These are phyloP conservation scores for Paramicrosporidium saccamoebae DNA, from an alignment of 371 early-diverging fungal species.

Conservation along the genomic window DNA sequence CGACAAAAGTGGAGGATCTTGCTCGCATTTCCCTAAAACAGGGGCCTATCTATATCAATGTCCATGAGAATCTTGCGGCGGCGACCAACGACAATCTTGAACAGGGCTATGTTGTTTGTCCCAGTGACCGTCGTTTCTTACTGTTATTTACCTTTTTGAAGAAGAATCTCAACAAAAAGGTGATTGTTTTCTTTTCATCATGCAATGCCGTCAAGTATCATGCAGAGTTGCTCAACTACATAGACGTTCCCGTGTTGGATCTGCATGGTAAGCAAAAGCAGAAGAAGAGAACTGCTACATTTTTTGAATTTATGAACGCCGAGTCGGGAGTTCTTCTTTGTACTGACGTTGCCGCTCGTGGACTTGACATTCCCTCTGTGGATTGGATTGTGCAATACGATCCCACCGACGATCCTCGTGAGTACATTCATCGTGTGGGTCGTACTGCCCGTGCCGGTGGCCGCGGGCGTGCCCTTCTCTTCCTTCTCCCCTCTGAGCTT, in stretches of 20 bases:
- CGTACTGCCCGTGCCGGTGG: constrained; percentile 87
- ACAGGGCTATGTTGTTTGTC: constrained; percentile 81
- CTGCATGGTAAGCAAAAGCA: constrained; percentile 81
- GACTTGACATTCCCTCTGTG: constrained; percentile 87
- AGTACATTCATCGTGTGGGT: constrained; percentile 95
- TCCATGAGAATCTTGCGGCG: constrained; percentile 53
- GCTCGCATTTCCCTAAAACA: constrained; percentile 74
- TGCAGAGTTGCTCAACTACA: constrained; percentile 74
- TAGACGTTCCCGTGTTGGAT: constrained; percentile 80
- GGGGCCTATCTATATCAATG: constrained; percentile 78
- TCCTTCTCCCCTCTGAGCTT: constrained; percentile 75
- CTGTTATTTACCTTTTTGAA: constrained; percentile 73
- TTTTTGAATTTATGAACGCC: constrained; percentile 81
- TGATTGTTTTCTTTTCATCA: constrained; percentile 81
- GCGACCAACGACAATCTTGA: constrained; percentile 79
- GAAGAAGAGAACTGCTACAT: constrained; percentile 71
- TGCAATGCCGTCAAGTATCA: constrained; percentile 86
- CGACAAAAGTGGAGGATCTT: constrained; percentile 81
- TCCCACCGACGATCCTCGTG: constrained; percentile 86
- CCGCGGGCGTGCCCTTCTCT: constrained; percentile 59
- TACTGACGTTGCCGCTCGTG: constrained; percentile 95
- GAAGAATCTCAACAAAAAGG: constrained; percentile 70
- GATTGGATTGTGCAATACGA: constrained; percentile 97
- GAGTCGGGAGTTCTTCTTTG: constrained; percentile 60
- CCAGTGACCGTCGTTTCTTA: constrained; percentile 55